Conservation (phyloP, 441 rosid species). For the Lagerstroemia fauriei region DNA sequence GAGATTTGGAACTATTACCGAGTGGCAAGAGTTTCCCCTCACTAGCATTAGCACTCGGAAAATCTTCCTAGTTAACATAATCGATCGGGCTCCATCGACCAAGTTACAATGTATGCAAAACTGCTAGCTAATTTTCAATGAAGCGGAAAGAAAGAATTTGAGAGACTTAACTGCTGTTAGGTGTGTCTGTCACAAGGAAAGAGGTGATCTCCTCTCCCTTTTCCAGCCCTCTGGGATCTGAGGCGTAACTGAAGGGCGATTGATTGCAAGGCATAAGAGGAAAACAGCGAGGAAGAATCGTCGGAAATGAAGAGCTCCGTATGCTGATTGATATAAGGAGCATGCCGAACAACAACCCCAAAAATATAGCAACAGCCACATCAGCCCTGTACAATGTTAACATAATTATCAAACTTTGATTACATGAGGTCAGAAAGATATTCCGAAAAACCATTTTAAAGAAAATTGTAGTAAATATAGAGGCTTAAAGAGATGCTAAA, state of each 20-base stretch:
- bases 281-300: slow-evolving; percentile 42
- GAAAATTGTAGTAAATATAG: too few species aligned
- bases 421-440: slow-evolving; percentile 6
- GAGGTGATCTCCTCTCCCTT: slow-evolving; percentile 54
- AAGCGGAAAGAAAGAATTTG: slow-evolving; percentile 2
- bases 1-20: too few species aligned
- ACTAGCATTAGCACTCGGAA: too few species aligned
- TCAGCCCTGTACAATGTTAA: slow-evolving; percentile 45
- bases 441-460: not conserved
- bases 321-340: slow-evolving; percentile 44
- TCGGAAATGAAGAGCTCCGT: slow-evolving; percentile 32
- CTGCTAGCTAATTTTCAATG: too few species aligned
- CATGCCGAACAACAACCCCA: slow-evolving; percentile 42
- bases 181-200: slow-evolving; percentile 49
- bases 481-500: too few species aligned
- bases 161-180: slow-evolving; percentile 13
- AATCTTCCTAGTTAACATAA: too few species aligned
- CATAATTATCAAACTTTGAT: slow-evolving; percentile 10
- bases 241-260: slow-evolving; percentile 42
- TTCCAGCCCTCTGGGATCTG: slow-evolving; percentile 43
- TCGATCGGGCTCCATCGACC: too few species aligned
- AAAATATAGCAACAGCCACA: slow-evolving; percentile 46
- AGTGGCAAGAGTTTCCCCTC: too few species aligned
- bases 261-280: slow-evolving; percentile 36
- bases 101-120: too few species aligned